Percentiles rank a stretch among this genome's conserved stretches.
Conservation (phyloP, 2,329 filamentous ascomycete genomes). For the Lachnellula occidentalis region DNA sequence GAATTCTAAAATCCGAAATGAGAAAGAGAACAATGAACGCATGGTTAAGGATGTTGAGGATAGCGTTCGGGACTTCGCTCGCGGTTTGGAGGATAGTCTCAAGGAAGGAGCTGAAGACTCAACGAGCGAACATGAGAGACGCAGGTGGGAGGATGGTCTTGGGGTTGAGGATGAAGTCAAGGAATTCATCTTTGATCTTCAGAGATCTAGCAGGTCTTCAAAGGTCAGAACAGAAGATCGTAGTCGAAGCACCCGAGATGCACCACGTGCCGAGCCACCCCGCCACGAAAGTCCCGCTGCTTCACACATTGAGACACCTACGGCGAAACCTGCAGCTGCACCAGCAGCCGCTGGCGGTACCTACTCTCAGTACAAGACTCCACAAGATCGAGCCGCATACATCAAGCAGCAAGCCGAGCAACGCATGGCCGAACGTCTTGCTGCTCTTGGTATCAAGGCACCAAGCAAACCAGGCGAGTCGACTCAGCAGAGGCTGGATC, state of each 20-base stretch:
- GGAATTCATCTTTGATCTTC: constrained; percentile 96
- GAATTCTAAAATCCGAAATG: constrained; percentile 70
- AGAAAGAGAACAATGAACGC: constrained; percentile 89
- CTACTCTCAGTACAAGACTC: constrained; percentile 80
- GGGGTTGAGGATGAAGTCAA: constrained; percentile 95
- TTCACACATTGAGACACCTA: constrained; percentile 26
- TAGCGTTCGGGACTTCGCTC: constrained; percentile 83
- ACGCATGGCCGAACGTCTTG: constrained; percentile 92
- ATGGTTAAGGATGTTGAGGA: constrained; percentile 98
- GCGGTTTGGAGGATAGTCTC: constrained; percentile 77
- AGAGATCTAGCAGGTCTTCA: constrained; percentile 75
- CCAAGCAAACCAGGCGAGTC: constrained; percentile 75
- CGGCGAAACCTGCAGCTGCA: constrained; percentile 44
- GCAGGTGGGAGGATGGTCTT: constrained; percentile 92
- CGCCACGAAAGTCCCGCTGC: constrained; percentile 33
- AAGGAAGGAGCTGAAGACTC: constrained; percentile 74
- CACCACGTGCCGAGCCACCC: constrained; percentile 34
- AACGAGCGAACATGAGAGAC: constrained; percentile 79
- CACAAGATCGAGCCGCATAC: constrained; percentile 89
- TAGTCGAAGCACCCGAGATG: constrained; percentile 33
- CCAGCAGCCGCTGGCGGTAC: constrained; percentile 51
- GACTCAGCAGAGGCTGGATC: constrained; percentile 76
- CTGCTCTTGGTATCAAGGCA: constrained; percentile 85
- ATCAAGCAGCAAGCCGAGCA: constrained; percentile 97
- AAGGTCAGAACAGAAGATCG: constrained; percentile 59